These are phyloP conservation scores for Penicillium alfredii DNA, from an alignment of 495 filamentous ascomycete species.

Conservation along the genomic window DNA sequence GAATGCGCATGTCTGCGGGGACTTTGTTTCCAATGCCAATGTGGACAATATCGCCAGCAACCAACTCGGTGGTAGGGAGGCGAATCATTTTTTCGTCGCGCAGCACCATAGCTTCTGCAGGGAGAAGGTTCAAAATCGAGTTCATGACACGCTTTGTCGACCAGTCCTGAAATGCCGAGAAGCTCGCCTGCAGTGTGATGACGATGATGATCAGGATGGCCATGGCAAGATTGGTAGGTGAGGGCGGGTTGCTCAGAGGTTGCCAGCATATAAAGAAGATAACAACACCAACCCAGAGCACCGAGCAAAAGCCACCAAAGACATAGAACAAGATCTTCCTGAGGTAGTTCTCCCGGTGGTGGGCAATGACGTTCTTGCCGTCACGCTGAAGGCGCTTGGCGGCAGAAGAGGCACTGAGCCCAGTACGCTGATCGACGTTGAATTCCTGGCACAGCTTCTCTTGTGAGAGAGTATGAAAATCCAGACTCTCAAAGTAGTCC, in stretches of 20 bases:
- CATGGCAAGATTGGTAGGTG: slow-evolving; percentile 59
- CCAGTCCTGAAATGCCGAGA: slow-evolving; percentile 66
- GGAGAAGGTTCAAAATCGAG: slow-evolving; percentile 60
- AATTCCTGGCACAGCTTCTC: slow-evolving; percentile 29
- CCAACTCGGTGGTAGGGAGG: slow-evolving; percentile 52
- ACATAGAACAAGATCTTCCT: slow-evolving; percentile 59
- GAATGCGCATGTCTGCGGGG: slow-evolving; percentile 64
- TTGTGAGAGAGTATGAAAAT: slow-evolving; percentile 32
- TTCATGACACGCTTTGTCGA: slow-evolving; percentile 59
- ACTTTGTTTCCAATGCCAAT: slow-evolving; percentile 66
- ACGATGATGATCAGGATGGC: slow-evolving; percentile 63
- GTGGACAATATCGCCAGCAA: slow-evolving; percentile 61
- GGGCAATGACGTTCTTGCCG: slow-evolving; percentile 56
- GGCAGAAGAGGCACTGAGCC: slow-evolving; percentile 26
- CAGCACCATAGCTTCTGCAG: slow-evolving; percentile 56
- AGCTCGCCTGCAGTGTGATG: slow-evolving; percentile 63
- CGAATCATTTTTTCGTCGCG: slow-evolving; percentile 48
- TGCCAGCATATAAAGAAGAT: slow-evolving; percentile 70
- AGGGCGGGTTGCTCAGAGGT: slow-evolving; percentile 65
- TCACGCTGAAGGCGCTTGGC: slow-evolving; percentile 46
- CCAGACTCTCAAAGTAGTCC: slow-evolving; percentile 38
- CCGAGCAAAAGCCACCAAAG: slow-evolving; percentile 68
- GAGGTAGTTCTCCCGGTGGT: slow-evolving; percentile 50
- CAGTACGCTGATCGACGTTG: slow-evolving; percentile 25
- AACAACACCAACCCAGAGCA: slow-evolving; percentile 59